Evolutionary conservation across 495 filamentous ascomycete genomes (phyloP).

Genomic region (Saxophila tyrrhenica): DNA sequence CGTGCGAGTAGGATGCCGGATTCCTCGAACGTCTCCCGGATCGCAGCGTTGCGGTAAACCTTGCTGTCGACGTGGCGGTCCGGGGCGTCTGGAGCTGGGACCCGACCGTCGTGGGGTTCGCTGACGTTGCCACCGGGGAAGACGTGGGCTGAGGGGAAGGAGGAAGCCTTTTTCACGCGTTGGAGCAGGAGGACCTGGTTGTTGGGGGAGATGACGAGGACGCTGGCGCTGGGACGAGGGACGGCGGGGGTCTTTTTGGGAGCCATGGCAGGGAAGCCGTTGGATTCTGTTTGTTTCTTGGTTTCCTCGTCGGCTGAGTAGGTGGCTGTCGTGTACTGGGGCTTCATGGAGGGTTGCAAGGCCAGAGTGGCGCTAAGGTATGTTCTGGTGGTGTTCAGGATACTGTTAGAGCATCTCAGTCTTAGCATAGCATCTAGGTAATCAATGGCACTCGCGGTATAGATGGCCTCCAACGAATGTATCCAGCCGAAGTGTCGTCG

Average conservation of each 20-base stretch:
- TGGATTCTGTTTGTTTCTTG: conserved; percentile 4
- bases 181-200: conserved; percentile 85
- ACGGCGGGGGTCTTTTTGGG: conserved; percentile 13
- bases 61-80: conserved; percentile 54
- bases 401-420: neutral
- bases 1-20: conserved; percentile 77
- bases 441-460: neutral
- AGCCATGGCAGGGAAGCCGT: conserved; percentile 15
- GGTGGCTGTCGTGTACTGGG: neutral
- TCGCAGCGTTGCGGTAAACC: conserved; percentile 64
- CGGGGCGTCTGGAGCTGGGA: conserved; percentile 36
- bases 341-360: neutral
- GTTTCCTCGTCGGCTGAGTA: neutral
- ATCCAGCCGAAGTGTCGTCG: neutral
- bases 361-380: neutral
- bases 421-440: neutral
- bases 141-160: conserved; percentile 87
- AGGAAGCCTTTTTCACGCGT: conserved; percentile 65
- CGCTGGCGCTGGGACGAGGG: conserved; percentile 37
- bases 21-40: conserved; percentile 91
- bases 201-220: conserved; percentile 71
- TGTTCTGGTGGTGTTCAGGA: neutral
- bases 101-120: conserved; percentile 52
- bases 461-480: neutral
- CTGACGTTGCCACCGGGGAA: conserved; percentile 91